Evolutionary conservation across 768 basidiomycete genomes (phyloP).

Genomic region (Psilocybe subaeruginosa): DNA sequence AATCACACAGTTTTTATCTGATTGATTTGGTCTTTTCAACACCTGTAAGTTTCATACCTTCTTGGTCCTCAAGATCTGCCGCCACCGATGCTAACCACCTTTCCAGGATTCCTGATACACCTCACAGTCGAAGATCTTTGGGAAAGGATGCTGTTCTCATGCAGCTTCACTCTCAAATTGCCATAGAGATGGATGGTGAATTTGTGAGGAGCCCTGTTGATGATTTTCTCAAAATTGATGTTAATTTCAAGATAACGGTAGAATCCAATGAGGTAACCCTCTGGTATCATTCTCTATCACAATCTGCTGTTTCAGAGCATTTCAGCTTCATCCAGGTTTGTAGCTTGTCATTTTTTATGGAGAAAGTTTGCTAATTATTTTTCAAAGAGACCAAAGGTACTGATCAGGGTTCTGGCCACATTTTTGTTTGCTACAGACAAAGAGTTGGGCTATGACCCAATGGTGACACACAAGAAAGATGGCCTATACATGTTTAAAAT

Average conservation of each 20-base stretch:
- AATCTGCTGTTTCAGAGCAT: neutral
- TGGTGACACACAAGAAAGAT: neutral
- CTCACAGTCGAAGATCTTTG: neutral
- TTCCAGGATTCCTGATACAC: neutral
- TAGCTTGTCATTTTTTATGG: no score
- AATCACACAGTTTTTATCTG: no score
- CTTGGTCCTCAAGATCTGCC: neutral
- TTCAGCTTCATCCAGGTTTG: neutral
- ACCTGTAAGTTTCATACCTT: neutral
- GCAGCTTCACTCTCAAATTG: neutral
- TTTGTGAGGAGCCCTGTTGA: neutral
- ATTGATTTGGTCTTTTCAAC: no score
- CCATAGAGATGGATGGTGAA: neutral
- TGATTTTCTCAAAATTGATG: neutral
- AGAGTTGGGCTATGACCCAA: slow-evolving; percentile 1
- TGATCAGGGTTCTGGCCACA: slow-evolving; percentile 1
- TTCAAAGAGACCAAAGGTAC: neutral
- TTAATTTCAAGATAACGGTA: neutral
- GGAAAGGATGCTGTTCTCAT: neutral
- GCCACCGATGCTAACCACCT: neutral
- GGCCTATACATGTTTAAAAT: slow-evolving; percentile 1
- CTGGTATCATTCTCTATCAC: neutral
- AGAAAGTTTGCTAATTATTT: neutral
- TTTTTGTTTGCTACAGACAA: slow-evolving; percentile 4
- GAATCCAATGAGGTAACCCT: neutral